These are phyloP conservation scores for Penicillium olsonii DNA, from an alignment of 2,329 filamentous ascomycete species.

Conservation along the genomic window DNA sequence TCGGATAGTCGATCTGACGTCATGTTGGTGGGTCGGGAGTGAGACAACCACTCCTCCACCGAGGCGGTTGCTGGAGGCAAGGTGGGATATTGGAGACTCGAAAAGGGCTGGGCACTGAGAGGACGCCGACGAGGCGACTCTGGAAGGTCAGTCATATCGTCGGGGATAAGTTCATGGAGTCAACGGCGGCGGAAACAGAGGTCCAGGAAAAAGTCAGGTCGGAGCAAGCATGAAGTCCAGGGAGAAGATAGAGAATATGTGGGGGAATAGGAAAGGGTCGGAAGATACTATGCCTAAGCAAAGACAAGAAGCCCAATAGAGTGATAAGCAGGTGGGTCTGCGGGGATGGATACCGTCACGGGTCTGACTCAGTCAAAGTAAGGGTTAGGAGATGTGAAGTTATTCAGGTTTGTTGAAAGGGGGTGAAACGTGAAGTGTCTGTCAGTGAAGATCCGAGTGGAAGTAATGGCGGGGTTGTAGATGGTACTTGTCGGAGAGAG, in stretches of 20 bases:
- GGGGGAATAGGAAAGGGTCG: background rate
- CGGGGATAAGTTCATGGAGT: slow-evolving; percentile 11
- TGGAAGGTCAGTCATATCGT: slow-evolving; percentile 41
- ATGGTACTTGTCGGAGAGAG: slow-evolving; percentile 1
- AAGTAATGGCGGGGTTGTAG: slow-evolving; percentile 12
- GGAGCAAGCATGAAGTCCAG: background rate
- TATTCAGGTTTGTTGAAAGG: background rate
- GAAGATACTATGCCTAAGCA: slow-evolving; percentile 11
- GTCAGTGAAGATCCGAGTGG: slow-evolving; percentile 8
- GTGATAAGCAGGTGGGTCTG: slow-evolving; percentile 14
- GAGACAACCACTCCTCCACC: slow-evolving; percentile 45
- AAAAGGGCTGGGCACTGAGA: slow-evolving; percentile 27
- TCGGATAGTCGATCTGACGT: slow-evolving; percentile 35
- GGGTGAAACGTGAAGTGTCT: slow-evolving; percentile 1
- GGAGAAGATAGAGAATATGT: slow-evolving; percentile 2
- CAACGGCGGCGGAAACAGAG: slow-evolving; percentile 10
- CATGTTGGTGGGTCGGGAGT: slow-evolving; percentile 44
- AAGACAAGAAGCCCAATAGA: slow-evolving; percentile 9
- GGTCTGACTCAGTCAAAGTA: background rate
- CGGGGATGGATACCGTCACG: slow-evolving; percentile 2
- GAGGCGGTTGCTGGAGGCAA: slow-evolving; percentile 41
- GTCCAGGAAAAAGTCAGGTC: slow-evolving; percentile 3
- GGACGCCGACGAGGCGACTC: slow-evolving; percentile 33
- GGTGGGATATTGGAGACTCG: slow-evolving; percentile 44
- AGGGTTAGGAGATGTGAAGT: background rate